phyloP scores from a whole-genome alignment of 2,329 filamentous ascomycete species.

The Phoma sp. region DNA sequence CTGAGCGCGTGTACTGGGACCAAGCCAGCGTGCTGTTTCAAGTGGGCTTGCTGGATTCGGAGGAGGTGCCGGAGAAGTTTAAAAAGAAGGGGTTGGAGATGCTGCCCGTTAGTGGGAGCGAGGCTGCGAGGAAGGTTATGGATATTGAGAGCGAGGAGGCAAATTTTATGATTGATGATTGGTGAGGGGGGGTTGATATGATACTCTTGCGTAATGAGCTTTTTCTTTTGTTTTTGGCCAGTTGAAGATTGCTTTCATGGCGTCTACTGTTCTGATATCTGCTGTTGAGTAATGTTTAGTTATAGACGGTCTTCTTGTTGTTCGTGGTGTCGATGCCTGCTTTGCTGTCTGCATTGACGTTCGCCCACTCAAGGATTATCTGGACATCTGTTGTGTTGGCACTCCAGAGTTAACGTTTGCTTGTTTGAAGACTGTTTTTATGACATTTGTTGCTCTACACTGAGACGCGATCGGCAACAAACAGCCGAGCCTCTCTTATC shows the following conservation, averaged over 20 bases:
- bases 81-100: constrained; percentile 54
- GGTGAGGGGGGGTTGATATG: constrained; percentile 30
- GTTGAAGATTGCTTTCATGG: no score
- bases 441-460: background rate
- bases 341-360: no score
- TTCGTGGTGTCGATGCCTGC: no score
- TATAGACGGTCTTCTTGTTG: no score
- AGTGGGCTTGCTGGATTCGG: constrained; percentile 62
- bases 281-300: no score
- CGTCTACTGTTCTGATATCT: no score
- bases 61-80: constrained; percentile 58
- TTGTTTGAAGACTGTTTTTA: background rate
- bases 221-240: no score
- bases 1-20: constrained; percentile 68
- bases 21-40: constrained; percentile 67
- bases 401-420: no score
- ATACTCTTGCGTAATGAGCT: no score
- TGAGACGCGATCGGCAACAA: background rate
- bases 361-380: no score
- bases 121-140: constrained; percentile 56
- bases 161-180: constrained; percentile 57
- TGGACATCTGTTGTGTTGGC: no score
- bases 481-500: constrained; percentile 11
- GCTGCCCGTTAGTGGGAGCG: constrained; percentile 55
- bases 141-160: constrained; percentile 50